Evolutionary conservation across 2,329 filamentous ascomycete genomes (phyloP).

Genomic region (Aspergillus awamori): DNA sequence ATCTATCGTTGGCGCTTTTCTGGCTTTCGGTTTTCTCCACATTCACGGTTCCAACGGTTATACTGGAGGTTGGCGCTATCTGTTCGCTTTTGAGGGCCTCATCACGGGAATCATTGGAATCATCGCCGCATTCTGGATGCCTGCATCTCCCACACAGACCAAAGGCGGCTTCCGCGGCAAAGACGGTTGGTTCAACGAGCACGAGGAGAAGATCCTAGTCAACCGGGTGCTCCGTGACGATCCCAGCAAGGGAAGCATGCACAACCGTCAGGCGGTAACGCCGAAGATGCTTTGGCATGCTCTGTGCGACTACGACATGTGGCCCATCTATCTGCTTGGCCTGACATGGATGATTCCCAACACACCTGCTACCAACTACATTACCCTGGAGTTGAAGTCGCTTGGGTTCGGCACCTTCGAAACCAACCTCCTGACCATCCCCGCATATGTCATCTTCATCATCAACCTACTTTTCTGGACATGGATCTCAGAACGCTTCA

Average conservation of each 20-base stretch:
- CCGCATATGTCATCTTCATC: conserved; percentile 60
- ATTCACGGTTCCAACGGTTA: conserved; percentile 39
- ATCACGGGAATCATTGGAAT: conserved; percentile 59
- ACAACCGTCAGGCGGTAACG: conserved; percentile 60
- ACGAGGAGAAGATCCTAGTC: conserved; percentile 70
- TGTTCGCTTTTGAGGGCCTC: conserved; percentile 48
- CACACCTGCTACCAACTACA: conserved; percentile 39
- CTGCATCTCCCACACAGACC: conserved; percentile 67
- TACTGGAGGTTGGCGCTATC: conserved; percentile 47
- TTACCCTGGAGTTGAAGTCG: conserved; percentile 50
- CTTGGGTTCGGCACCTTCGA: conserved; percentile 62
- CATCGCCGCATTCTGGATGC: conserved; percentile 62
- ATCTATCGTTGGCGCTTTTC: conserved; percentile 50
- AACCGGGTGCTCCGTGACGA: conserved; percentile 63
- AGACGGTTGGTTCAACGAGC: conserved; percentile 67
- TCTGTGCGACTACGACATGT: conserved; percentile 60
- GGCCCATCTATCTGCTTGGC: conserved; percentile 57
- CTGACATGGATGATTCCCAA: conserved; percentile 48
- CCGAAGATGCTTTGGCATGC: conserved; percentile 53
- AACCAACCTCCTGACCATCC: conserved; percentile 66
- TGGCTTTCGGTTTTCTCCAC: conserved; percentile 50
- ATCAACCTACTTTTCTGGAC: conserved; percentile 59
- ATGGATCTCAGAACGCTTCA: conserved; percentile 58
- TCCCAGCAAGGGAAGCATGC: conserved; percentile 62
- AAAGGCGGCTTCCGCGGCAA: conserved; percentile 62